phyloP scores from a whole-genome alignment of 352 stramenopile species.

The Pythium brassicae region DNA sequence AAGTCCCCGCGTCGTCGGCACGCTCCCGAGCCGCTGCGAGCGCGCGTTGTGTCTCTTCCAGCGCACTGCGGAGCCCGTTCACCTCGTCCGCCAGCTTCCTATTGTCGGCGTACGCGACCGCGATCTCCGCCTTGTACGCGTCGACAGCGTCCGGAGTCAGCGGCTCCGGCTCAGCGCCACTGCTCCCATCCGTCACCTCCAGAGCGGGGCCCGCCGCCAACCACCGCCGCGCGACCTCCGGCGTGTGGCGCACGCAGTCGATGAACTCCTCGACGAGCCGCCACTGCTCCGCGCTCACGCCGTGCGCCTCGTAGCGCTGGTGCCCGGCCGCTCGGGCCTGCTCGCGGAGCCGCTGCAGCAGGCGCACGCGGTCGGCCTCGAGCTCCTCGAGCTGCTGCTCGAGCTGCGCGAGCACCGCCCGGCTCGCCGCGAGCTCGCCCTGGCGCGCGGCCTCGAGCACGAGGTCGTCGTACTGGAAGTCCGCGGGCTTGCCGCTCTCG shows the following conservation, averaged over 20 bases:
- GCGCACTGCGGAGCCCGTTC: constrained; percentile 24
- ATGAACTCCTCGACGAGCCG: constrained; percentile 62
- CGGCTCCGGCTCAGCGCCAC: neutral
- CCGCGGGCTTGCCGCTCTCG: constrained; percentile 35
- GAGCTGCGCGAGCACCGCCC: constrained; percentile 51
- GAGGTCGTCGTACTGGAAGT: constrained; percentile 64
- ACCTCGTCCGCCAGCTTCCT: constrained; percentile 30
- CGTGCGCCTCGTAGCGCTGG: constrained; percentile 54
- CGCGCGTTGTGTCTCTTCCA: constrained; percentile 17
- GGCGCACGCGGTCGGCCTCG: constrained; percentile 49
- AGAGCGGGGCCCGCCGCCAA: constrained; percentile 14
- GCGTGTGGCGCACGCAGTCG: constrained; percentile 50
- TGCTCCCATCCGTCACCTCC: too few species aligned
- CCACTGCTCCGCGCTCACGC: constrained; percentile 55
- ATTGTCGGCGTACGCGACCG: constrained; percentile 24
- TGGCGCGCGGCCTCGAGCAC: constrained; percentile 45
- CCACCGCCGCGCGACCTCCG: constrained; percentile 44
- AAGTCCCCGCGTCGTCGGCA: neutral
- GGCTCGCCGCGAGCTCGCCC: constrained; percentile 49
- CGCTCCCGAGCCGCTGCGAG: neutral
- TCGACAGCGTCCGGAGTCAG: constrained; percentile 8
- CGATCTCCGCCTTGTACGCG: constrained; percentile 17
- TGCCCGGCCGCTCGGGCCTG: constrained; percentile 41
- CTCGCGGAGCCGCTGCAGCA: constrained; percentile 54
- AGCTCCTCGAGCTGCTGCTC: constrained; percentile 62